A percentile compares a stretch with the other conserved stretches of the same genome.
Conservation (phyloP, 257 asterid species). For the Verbena officinalis region DNA sequence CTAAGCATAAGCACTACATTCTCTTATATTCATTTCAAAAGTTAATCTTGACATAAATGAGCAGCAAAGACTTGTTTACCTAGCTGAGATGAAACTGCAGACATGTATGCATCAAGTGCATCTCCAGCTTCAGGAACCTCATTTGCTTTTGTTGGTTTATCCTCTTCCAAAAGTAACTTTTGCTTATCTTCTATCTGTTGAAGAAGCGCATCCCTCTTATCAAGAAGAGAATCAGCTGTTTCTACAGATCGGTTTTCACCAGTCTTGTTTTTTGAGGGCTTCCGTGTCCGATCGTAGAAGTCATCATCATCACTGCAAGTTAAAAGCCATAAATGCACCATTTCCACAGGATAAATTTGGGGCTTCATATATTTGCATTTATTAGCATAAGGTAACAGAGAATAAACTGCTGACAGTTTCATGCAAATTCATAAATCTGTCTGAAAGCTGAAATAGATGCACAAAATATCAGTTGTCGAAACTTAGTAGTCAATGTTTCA, state of each 20-base stretch:
- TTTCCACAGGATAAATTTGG: not conserved
- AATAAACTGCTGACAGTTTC: slow-evolving; percentile 12
- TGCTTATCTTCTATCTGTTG: slow-evolving; percentile 69
- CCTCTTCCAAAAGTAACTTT: slow-evolving; percentile 58
- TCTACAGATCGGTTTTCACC: slow-evolving; percentile 80
- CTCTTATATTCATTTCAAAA: not conserved
- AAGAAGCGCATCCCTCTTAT: slow-evolving; percentile 71
- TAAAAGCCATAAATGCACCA: slow-evolving; percentile 34
- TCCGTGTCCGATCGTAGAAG: slow-evolving; percentile 83
- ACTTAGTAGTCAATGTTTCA: slow-evolving; percentile 11
- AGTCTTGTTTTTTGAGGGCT: slow-evolving; percentile 59
- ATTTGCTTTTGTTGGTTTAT: slow-evolving; percentile 36
- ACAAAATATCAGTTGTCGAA: not conserved
- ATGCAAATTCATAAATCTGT: slow-evolving; percentile 9
- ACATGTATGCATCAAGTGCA: slow-evolving; percentile 95
- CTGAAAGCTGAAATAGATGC: slow-evolving; percentile 10
- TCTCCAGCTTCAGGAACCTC: slow-evolving; percentile 71
- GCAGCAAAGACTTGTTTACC: slow-evolving; percentile 48
- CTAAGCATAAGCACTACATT: not conserved
- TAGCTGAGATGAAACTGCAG: slow-evolving; percentile 86
- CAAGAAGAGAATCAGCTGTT: slow-evolving; percentile 97
- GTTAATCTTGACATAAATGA: not conserved
- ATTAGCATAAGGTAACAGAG: slow-evolving; percentile 18
- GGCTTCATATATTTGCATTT: not conserved
- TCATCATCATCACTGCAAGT: slow-evolving; percentile 85